These are phyloP conservation scores for Dactylis glomerata DNA, from an alignment of 176 grass and related monocot species.

Conservation along the genomic window DNA sequence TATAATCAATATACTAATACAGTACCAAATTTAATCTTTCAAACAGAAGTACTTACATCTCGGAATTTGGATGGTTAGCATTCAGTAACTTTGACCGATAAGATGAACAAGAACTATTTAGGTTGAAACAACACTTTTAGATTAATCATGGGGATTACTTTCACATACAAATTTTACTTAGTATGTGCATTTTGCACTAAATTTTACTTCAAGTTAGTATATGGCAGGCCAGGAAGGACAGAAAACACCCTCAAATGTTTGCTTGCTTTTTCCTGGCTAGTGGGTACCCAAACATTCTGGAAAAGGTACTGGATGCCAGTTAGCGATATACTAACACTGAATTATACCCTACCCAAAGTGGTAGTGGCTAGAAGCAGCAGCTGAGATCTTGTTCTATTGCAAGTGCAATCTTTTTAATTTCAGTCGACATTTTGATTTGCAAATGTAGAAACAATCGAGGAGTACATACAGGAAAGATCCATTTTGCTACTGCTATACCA, in stretches of 20 bases:
- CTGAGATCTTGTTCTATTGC: neutral
- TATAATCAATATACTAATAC: neutral
- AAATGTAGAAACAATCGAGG: neutral
- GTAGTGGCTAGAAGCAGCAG: neutral
- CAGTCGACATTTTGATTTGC: neutral
- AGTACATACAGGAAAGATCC: neutral
- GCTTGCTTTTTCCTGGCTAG: neutral
- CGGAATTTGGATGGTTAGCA: neutral
- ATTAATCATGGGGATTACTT: neutral
- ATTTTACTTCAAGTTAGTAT: neutral
- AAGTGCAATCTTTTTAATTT: neutral
- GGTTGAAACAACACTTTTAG: neutral
- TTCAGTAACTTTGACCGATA: neutral
- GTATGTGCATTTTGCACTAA: neutral
- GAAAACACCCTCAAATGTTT: neutral
- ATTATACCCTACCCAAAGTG: neutral
- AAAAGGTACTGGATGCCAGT: neutral
- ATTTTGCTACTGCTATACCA: neutral
- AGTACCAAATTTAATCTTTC: neutral
- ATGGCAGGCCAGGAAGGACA: neutral
- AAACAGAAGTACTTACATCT: neutral
- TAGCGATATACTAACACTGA: neutral
- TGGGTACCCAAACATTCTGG: neutral
- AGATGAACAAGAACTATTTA: neutral
- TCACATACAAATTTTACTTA: neutral